Evolutionary conservation across 108 stramenopile species (phyloP), one percentile per base, ranked within the genome.

Genomic region (Pseudonitzschia delicatissima): DNA sequence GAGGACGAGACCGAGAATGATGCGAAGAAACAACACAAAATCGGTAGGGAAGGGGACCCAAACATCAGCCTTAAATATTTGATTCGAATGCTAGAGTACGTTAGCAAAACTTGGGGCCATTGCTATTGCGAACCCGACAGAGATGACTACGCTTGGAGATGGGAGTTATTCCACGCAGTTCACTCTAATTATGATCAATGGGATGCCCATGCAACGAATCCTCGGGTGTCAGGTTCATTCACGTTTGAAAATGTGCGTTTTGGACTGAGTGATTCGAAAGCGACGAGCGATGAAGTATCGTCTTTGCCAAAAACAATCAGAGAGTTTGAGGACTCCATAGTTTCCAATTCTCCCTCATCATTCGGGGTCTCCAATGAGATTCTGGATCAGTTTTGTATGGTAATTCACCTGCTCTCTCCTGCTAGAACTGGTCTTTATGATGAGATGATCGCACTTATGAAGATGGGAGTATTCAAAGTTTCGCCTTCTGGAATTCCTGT

Each of bases 121-220:
- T 60, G 88, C n/a, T 86, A 82, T 53, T 66, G 77, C 21, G 91
- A 92, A 48, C 85, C 84, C 9, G 57, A 78, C n/a, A 69, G 84
- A 68, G 62, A 75, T 5, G 88, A 92, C n/a, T 84, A 82, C 70
- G 82, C 86, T 34, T 92, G 91, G 89, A 77, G 86, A 35, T 88
- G 83, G 83, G 88, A 79, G 78, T 74, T 77, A 53, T 83, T 71
- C 62, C 86, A 79, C 74, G 83, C 78, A 34, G 67, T 71, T 40
- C 40, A 75, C 60, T 62, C 45, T 21, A 42, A 71, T 42, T 39
- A 45, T 64, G 53, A 55, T 33, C 28, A 82, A 52, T 63, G 69
- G 75, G 77, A 70, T 73, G 63, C 58, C 61, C 76, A 77, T 51
- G 76, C 77, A 31, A 79, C 59, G 68, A 88, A 88, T 69, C 90